Percentiles rank a stretch among this genome's conserved stretches.
phyloP scores from a whole-genome alignment of 768 basidiomycete genomes.

The Scleroderma citrinum region DNA sequence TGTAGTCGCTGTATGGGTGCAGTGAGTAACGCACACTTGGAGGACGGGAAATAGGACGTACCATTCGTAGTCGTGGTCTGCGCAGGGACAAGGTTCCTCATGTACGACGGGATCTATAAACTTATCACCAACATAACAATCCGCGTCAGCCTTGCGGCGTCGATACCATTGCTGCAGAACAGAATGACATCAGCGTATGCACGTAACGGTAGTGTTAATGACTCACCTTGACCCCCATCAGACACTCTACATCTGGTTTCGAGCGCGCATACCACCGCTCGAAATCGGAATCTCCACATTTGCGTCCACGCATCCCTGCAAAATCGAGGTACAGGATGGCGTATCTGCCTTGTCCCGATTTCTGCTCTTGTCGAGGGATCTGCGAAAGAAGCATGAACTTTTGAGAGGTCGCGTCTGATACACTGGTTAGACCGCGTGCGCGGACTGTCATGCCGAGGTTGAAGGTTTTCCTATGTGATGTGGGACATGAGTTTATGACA shows the following conservation, averaged over 20 bases:
- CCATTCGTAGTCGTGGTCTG: conserved; percentile 93
- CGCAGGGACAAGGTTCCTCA: conserved; percentile 79
- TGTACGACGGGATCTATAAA: conserved; percentile 81
- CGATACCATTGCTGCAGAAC: conserved; percentile 81
- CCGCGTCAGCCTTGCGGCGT: conserved; percentile 72
- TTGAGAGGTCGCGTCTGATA: conserved; percentile 94
- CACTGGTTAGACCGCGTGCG: conserved; percentile 74
- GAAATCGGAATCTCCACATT: conserved; percentile 70
- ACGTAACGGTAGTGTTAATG: too few species aligned
- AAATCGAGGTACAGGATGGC: conserved; percentile 84
- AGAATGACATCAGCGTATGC: not conserved
- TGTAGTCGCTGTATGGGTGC: conserved; percentile 65
- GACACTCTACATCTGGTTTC: conserved; percentile 58
- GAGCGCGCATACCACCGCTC: conserved; percentile 85
- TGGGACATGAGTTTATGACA: too few species aligned
- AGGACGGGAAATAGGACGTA: conserved; percentile 31
- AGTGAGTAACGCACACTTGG: not conserved
- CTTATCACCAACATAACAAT: conserved; percentile 89
- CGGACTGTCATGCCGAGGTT: conserved; percentile 66
- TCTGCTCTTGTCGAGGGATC: conserved; percentile 55
- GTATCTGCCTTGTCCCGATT: conserved; percentile 48
- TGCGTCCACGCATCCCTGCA: conserved; percentile 51
- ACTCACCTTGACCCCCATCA: conserved; percentile 90
- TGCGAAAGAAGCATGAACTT: conserved; percentile 90
- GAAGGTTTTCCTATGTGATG: conserved; percentile 53